Evolutionary conservation across 2,329 filamentous ascomycete species (phyloP), one percentile per base, ranked within the genome.

Genomic region (Talaromyces sp.): DNA sequence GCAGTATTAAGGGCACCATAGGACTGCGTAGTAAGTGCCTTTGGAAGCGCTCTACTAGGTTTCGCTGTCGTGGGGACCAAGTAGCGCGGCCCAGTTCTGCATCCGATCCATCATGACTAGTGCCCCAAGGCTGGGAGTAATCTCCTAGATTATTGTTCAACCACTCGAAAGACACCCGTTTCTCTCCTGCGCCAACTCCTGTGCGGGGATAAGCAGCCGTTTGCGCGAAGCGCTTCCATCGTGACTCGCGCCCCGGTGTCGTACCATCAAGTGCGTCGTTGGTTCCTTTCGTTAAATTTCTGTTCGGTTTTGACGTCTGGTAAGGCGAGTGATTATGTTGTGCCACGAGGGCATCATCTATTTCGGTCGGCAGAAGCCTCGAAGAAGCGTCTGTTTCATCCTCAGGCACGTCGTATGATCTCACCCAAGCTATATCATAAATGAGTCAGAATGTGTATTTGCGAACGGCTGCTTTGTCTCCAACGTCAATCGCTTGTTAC

Each of bases 1-100:
- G 91, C 75, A 97, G 92, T 14, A 90, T 81, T 63, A 97, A 82
- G 2, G 95, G 95, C 1, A 97, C 90, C 68, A 97, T 88, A 13
- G 93, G 90, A 72, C 93, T 92, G 65, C 89, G 88, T 72, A 97
- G 82, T 33, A 96, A 82, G 43, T 87, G 85, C 62, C 85, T 84
- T 82, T 90, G 90, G 60, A 90, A 77, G 63, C 87, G 84, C 73
- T 87, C 85, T 67, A 84, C 77, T 77, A 82, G 84, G 65, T 80
- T 79, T 69, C 83, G 79, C 59, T 83, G 79, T 69, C 83, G 82
- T 24, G 76, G 75, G 74, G 82, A 84, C 67, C 77, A 81, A 66
- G 81, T 79, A 67, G 43, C 43, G 41, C 56, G 57, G 24, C 63
- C 79, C 43, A 84, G 80, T 33, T 84, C 81, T 65, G 82, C 77